A percentile compares a stretch with the other conserved stretches of the same genome.
phyloP scores from a whole-genome alignment of 441 rosid genomes.

The Manihot esculenta region DNA sequence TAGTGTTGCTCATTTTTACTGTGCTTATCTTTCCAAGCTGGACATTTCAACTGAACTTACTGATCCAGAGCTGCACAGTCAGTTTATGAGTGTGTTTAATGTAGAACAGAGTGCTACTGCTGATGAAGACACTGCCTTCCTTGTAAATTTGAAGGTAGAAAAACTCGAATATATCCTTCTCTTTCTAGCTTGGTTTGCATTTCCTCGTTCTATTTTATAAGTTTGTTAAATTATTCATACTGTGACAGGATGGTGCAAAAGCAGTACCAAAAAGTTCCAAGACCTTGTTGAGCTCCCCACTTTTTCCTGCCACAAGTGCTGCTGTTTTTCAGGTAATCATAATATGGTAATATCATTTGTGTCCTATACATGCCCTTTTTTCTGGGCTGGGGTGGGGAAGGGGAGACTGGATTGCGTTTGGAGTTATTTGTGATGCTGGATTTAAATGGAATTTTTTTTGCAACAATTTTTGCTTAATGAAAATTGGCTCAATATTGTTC shows the following conservation, averaged over 20 bases:
- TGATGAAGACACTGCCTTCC: constrained; percentile 43
- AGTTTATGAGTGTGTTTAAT: constrained; percentile 44
- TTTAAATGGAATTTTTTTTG: background rate
- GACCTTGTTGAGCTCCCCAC: constrained; percentile 39
- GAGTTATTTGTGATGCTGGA: background rate
- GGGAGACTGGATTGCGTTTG: background rate
- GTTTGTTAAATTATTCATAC: constrained; percentile 17
- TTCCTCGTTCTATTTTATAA: constrained; percentile 7
- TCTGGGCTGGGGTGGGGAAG: too few relatives aligned
- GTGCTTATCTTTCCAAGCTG: constrained; percentile 74
- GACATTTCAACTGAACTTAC: constrained; percentile 83
- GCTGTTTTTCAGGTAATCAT: constrained; percentile 68
- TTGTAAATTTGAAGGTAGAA: constrained; percentile 67
- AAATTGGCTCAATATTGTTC: background rate
- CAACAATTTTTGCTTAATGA: background rate
- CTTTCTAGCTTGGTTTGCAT: background rate
- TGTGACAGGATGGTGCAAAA: constrained; percentile 72
- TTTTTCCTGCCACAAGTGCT: constrained; percentile 55
- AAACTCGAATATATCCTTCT: constrained; percentile 4
- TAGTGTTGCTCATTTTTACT: constrained; percentile 27
- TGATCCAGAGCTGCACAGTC: constrained; percentile 55
- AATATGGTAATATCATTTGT: background rate
- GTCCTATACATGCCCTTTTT: background rate
- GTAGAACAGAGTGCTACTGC: constrained; percentile 35
- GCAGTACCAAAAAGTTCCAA: constrained; percentile 49